These are phyloP conservation scores for Pichia scutulata DNA, from an alignment of 805 yeast species.

Conservation along the genomic window DNA sequence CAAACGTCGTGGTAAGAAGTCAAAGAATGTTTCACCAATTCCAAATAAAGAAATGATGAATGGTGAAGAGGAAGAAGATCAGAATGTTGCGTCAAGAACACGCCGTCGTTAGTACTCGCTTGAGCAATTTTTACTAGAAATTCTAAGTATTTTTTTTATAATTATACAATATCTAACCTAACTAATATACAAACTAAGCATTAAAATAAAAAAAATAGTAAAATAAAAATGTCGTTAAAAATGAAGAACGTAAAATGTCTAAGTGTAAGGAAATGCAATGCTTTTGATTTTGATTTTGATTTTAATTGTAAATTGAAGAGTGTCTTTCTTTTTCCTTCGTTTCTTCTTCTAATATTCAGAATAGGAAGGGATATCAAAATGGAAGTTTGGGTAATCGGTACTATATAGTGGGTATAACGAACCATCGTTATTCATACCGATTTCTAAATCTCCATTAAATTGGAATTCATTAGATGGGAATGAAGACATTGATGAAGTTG, in stretches of 20 bases:
- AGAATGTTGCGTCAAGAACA: background rate
- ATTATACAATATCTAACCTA: background rate
- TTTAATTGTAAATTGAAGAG: background rate
- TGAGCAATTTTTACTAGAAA: too few relatives aligned
- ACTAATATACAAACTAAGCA: background rate
- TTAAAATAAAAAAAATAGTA: background rate
- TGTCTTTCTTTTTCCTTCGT: background rate
- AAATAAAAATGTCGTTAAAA: background rate
- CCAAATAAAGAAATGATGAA: background rate
- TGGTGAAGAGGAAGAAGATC: background rate
- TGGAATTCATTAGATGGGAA: background rate
- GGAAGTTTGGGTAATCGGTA: conserved; percentile 71
- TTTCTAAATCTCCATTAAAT: conserved; percentile 15
- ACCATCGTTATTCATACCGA: conserved; percentile 15
- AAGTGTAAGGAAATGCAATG: background rate
- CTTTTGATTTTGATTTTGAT: background rate
- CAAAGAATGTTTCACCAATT: background rate
- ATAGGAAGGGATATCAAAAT: conserved; percentile 62
- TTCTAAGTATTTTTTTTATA: background rate
- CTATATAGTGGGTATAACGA: conserved; percentile 40
- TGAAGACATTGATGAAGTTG: background rate
- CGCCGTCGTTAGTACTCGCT: background rate
- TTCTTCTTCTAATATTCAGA: conserved; percentile 6
- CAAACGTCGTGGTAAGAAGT: conserved; percentile 8
- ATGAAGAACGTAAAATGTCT: background rate